Base-by-base conservation (phyloP, 257 asterid species). In the Lavandula angustifolia region DNA sequence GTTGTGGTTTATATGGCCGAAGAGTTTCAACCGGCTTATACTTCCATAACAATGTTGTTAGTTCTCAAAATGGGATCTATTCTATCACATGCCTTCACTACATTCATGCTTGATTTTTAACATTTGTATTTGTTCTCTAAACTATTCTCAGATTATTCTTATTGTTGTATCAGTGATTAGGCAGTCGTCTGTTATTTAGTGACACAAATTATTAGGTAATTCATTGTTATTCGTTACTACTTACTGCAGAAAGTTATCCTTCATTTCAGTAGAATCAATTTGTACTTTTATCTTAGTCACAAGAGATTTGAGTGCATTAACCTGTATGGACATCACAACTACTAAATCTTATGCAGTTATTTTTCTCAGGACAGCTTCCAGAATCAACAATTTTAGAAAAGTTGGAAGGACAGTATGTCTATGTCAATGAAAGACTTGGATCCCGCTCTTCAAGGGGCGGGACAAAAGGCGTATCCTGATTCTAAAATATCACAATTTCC, bases 341-440 rank as follows among this genome's bases (percentile, higher is more conserved):
- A 13, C 64, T 51, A 33, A 74, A 60, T 63, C 35, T 38, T 40
- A 53, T 32, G 50, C 53, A 57, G 22, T 59, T 43, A 67, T 22
- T 27, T 63, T 40, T 66, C 78, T 74, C 82, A 79, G 88, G 80
- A 52, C 60, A 61, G 64, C 62, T 54, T 64, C 53, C 35, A 57
- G 56, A 60, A 50, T 38, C n/a, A 51, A 64, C 53, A 62, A 33
- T 32, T 70, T 22, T 41, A 56, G 50, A 72, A 74, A 72, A 69
- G 68, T 76, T 62, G 68, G 63, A 68, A 63, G 52, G 71, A 66
- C 72, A 71, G 35, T 52, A 88, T 88, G 98, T 76, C 94, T 76
- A 84, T 80, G 68, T 91, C 98, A 67, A 70, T 76, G 85, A 88
- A 76, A 65, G 87, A 88, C 52, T 76, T 86, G 80, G 96, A 88